These are phyloP conservation scores for Cryptococcus sp. DNA, from an alignment of 1,284 basidiomycete genomes.

Conservation along the genomic window DNA sequence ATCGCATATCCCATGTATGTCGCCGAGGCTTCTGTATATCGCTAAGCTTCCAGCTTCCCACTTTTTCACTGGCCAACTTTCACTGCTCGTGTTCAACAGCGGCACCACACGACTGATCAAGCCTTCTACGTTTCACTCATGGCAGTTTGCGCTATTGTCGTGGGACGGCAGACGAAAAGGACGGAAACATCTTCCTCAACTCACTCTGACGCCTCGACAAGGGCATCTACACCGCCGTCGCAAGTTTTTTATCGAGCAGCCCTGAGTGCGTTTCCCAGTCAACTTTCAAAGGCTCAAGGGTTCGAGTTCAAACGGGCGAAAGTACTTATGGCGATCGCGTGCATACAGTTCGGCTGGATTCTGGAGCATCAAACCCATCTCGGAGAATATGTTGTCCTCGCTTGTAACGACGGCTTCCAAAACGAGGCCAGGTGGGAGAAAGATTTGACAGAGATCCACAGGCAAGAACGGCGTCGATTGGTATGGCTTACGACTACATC, in stretches of 20 bases:
- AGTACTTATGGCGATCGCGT: conserved; percentile 29
- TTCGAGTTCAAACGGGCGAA: conserved; percentile 35
- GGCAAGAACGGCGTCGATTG: conserved; percentile 36
- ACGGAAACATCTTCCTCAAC: conserved; percentile 19
- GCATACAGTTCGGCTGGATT: conserved; percentile 36
- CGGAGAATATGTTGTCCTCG: conserved; percentile 33
- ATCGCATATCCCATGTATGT: conserved; percentile 41
- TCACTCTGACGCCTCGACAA: background rate
- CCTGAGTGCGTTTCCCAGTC: conserved; percentile 18
- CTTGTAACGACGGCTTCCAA: conserved; percentile 30
- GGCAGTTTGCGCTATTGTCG: conserved; percentile 34
- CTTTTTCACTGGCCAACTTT: conserved; percentile 43
- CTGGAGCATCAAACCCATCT: conserved; percentile 25
- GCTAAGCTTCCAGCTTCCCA: conserved; percentile 17
- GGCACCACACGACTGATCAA: conserved; percentile 24
- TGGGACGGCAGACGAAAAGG: conserved; percentile 20
- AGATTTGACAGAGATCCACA: conserved; percentile 22
- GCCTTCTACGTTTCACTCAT: conserved; percentile 31
- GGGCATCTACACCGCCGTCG: background rate
- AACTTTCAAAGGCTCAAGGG: conserved; percentile 15
- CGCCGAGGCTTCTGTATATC: background rate
- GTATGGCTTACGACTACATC: conserved; percentile 16
- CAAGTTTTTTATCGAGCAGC: conserved; percentile 25
- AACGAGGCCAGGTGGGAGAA: conserved; percentile 33
- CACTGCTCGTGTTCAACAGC: conserved; percentile 11